Percentiles rank a stretch among this genome's conserved stretches.
These are phyloP conservation scores for Xylaria sp. DNA, from an alignment of 2,329 filamentous ascomycete genomes.

Conservation along the genomic window DNA sequence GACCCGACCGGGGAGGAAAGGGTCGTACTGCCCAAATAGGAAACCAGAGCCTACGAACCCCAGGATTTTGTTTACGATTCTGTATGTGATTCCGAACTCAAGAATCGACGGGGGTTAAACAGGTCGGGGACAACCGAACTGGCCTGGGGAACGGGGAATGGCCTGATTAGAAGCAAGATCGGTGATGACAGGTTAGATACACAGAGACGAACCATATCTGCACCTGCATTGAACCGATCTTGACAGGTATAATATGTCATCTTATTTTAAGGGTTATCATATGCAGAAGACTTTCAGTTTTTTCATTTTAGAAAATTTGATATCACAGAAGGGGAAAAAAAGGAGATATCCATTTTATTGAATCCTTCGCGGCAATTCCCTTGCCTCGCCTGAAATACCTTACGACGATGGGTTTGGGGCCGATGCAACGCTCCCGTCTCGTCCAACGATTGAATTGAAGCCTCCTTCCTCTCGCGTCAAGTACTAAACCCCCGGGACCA, in stretches of 20 bases:
- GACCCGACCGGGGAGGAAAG: slow-evolving; percentile 8
- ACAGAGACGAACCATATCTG: slow-evolving; percentile 18
- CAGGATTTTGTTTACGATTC: slow-evolving; percentile 6
- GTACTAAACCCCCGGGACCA: not conserved
- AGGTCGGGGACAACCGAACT: slow-evolving; percentile 3
- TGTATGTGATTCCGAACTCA: slow-evolving; percentile 10
- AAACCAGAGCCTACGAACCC: slow-evolving; percentile 8
- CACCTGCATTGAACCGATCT: slow-evolving; percentile 25
- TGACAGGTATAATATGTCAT: slow-evolving; percentile 5
- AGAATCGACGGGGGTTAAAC: not conserved
- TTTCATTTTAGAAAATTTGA: slow-evolving; percentile 11
- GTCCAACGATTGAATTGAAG: slow-evolving; percentile 22
- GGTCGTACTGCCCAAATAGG: slow-evolving; percentile 25
- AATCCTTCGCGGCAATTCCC: slow-evolving; percentile 30
- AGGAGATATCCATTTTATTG: slow-evolving; percentile 15
- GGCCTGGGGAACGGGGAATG: slow-evolving; percentile 15
- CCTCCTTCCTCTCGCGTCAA: slow-evolving; percentile 34
- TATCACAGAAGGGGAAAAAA: not conserved
- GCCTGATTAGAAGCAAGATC: slow-evolving; percentile 14
- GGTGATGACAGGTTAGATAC: not conserved
- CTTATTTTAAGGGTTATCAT: not conserved
- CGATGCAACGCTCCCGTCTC: slow-evolving; percentile 27
- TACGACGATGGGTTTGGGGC: slow-evolving; percentile 16
- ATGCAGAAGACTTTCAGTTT: not conserved
- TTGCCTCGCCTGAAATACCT: slow-evolving; percentile 26